Percentiles rank a stretch among this genome's conserved stretches.
phyloP scores from a whole-genome alignment of 805 yeast species.

The Saccharomycopsis fermentans region DNA sequence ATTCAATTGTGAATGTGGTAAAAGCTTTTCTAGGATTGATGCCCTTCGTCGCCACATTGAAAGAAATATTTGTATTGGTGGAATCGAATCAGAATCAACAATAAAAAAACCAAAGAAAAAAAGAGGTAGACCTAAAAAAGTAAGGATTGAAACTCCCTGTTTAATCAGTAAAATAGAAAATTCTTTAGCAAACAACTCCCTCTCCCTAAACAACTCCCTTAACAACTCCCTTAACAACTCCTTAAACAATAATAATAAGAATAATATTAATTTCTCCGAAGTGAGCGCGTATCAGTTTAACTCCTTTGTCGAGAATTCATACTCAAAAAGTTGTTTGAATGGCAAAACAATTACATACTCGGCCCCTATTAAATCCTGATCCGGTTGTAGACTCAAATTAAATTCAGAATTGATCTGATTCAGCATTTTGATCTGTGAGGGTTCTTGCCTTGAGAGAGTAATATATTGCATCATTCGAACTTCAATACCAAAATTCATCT shows the following conservation, averaged over 20 bases:
- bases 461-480: too few species aligned
- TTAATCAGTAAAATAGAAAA: constrained; percentile 10
- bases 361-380: background rate
- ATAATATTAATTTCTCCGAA: background rate
- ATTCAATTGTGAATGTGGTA: constrained; percentile 87
- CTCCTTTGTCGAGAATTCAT: background rate
- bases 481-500: too few species aligned
- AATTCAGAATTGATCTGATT: background rate
- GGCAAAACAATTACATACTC: background rate
- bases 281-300: background rate
- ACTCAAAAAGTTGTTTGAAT: background rate
- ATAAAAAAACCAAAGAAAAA: constrained; percentile 26
- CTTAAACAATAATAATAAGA: background rate
- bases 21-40: constrained; percentile 81
- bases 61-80: constrained; percentile 77
- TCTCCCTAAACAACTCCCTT: too few species aligned
- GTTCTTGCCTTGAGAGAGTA: background rate
- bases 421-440: background rate
- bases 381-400: background rate
- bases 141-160: constrained; percentile 1
- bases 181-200: constrained; percentile 5
- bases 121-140: constrained; percentile 29
- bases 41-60: constrained; percentile 75
- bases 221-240: too few species aligned
- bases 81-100: constrained; percentile 33